phyloP scores from a whole-genome alignment of 2,329 filamentous ascomycete genomes.

The Penicillium sp. region DNA sequence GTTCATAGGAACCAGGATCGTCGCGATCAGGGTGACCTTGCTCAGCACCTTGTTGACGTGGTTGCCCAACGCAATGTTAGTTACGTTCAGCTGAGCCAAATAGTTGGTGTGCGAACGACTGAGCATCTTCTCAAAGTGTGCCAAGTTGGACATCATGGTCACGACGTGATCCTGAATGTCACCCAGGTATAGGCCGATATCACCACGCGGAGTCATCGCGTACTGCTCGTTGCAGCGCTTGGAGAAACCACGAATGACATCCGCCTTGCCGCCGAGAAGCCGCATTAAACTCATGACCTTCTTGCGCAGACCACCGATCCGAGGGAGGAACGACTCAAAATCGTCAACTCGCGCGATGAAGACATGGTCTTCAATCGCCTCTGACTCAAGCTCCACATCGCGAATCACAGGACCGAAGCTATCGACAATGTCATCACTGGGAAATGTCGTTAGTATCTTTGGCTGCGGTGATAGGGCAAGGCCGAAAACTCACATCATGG shows the following conservation, averaged over 20 bases:
- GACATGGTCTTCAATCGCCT: constrained; percentile 90
- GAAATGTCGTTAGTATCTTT: constrained; percentile 7
- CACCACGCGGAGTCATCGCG: constrained; percentile 87
- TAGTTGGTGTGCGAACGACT: constrained; percentile 94
- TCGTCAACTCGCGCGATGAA: constrained; percentile 89
- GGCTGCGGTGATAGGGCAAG: constrained; percentile 22
- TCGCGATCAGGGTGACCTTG: constrained; percentile 91
- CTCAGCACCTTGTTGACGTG: constrained; percentile 82
- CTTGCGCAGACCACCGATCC: constrained; percentile 86
- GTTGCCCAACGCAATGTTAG: constrained; percentile 83
- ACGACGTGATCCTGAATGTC: constrained; percentile 99
- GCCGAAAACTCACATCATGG: constrained; percentile 67
- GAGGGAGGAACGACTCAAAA: constrained; percentile 77
- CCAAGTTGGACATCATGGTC: constrained; percentile 95
- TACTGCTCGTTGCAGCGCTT: constrained; percentile 99
- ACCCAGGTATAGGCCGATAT: constrained; percentile 92
- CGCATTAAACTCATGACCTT: constrained; percentile 91
- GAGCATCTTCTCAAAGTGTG: constrained; percentile 96
- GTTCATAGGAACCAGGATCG: constrained; percentile 93
- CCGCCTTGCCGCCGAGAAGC: constrained; percentile 92
- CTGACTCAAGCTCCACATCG: constrained; percentile 80
- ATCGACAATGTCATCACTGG: constrained; percentile 91
- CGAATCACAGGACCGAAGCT: constrained; percentile 86
- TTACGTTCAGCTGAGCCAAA: constrained; percentile 86
- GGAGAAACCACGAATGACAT: constrained; percentile 94